A percentile compares a stretch with the other conserved stretches of the same genome.
Evolutionary conservation across 768 basidiomycete genomes (phyloP).

Genomic region (Pulveroboletus sp.): DNA sequence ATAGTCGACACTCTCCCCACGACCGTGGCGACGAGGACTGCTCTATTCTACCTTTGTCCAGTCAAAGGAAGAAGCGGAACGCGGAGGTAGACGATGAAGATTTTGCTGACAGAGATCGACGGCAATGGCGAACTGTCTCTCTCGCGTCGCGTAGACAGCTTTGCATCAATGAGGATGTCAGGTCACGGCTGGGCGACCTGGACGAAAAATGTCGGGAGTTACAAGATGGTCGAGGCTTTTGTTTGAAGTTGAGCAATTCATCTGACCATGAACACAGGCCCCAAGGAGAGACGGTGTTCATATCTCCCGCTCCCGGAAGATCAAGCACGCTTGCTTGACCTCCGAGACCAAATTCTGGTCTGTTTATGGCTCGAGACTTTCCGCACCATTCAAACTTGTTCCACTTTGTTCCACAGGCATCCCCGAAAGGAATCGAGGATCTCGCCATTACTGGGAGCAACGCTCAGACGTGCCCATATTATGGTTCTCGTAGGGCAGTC

Average conservation of each 20-base stretch:
- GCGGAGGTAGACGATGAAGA: constrained; percentile 20
- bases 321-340: constrained; percentile 66
- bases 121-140: constrained; percentile 61
- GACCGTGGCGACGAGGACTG: background rate
- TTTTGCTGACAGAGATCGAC: constrained; percentile 23
- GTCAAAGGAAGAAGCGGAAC: constrained; percentile 18
- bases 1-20: constrained; percentile 13
- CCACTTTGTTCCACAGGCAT: constrained; percentile 46
- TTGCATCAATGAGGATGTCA: constrained; percentile 84
- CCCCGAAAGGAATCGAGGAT: constrained; percentile 93
- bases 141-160: constrained; percentile 88
- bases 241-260: background rate
- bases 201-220: constrained; percentile 88
- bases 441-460: constrained; percentile 68
- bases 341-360: constrained; percentile 84
- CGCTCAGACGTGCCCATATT: constrained; percentile 83
- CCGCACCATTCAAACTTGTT: background rate
- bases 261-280: constrained; percentile 37
- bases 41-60: background rate
- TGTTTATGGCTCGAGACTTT: background rate
- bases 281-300: constrained; percentile 65
- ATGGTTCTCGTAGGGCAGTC: constrained; percentile 83
- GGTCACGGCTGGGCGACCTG: constrained; percentile 57
- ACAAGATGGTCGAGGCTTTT: constrained; percentile 47
- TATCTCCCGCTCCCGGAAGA: constrained; percentile 70